Percentiles rank a stretch among this genome's conserved stretches.
Conservation (phyloP, 768 basidiomycete species). For the Tricholoma matsutake region DNA sequence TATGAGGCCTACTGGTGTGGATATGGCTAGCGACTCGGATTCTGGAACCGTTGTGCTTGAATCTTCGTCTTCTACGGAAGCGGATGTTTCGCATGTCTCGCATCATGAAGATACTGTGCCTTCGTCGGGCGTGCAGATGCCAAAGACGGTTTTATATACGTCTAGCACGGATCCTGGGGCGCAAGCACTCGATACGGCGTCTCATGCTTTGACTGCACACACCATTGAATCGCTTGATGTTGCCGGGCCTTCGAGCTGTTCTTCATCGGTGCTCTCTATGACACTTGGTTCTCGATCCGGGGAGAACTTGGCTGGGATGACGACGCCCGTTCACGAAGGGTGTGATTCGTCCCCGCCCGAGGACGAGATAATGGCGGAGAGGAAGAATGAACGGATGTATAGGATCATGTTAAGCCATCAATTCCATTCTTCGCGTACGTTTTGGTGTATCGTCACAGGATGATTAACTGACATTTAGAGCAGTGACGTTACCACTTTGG, state of each 20-base stretch:
- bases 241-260: slow-evolving; percentile 27
- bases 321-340: slow-evolving; percentile 31
- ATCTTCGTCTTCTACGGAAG: slow-evolving; percentile 13
- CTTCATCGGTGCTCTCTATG: slow-evolving; percentile 29
- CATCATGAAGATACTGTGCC: slow-evolving; percentile 35
- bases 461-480: not conserved
- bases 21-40: too few relatives aligned
- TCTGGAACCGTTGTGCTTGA: not conserved
- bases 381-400: slow-evolving; percentile 64
- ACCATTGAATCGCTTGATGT: not conserved
- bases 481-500: slow-evolving; percentile 75
- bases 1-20: slow-evolving; percentile 28
- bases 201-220: not conserved
- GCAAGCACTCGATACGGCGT: not conserved
- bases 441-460: not conserved
- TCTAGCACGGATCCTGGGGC: slow-evolving; percentile 8
- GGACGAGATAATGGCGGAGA: slow-evolving; percentile 37
- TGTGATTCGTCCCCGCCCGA: slow-evolving; percentile 24
- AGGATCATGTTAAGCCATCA: slow-evolving; percentile 62
- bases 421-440: slow-evolving; percentile 67
- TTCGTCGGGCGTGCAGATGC: slow-evolving; percentile 29
- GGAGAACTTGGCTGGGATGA: slow-evolving; percentile 18
- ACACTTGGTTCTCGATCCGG: slow-evolving; percentile 24
- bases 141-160: slow-evolving; percentile 39
- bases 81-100: slow-evolving; percentile 14